Evolutionary conservation across 805 yeast genomes (phyloP), one percentile per base, ranked within the genome.

Genomic region (Hanseniaspora vineae): DNA sequence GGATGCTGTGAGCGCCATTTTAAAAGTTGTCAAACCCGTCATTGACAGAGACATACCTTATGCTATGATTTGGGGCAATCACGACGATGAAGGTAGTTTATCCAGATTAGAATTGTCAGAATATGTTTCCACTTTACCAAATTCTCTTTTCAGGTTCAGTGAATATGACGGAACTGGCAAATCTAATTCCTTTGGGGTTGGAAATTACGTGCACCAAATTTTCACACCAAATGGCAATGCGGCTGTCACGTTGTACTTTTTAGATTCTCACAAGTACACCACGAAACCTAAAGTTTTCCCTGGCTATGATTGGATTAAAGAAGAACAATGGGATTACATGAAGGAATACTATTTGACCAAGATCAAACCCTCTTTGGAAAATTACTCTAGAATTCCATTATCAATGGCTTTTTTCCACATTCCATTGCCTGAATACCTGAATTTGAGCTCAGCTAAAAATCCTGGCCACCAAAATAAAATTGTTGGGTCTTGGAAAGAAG

Each of bases 321-420:
- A 76, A 50, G 65, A 71, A 19, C 96, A 87, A 62, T 67, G 84
- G 53, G 70, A 73, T 4, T 83, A 75, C 67, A 52, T 85, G 20
- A 68, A 70, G 47, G 58, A 67, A 46, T 55, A 64, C 44, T 59
- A 58, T 45, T 54, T 61, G 15, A 52, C 60, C 31, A 59, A 66
- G 15, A 52, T 62, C 13, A 70, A 71, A 54, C 51, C 71, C 1
- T 17, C 32, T 15, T 40, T 44, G 2, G 66, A 67, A 15, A 64
- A 63, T 4, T 81, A 77, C 37, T 31, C 31, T 14, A 35, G 42
- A 2, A 42, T 39, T 5, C 40, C 37, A 9, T 58, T 85, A 51
- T 72, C 87, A 12, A 79, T 92, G 87, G 95, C 95, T 0, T 90
- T 92, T 57, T 84, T 89, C 72, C 98, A 92, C 60, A 89, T 92